phyloP scores from a whole-genome alignment of 306 rosid genomes.

The Arachis stenosperma region DNA sequence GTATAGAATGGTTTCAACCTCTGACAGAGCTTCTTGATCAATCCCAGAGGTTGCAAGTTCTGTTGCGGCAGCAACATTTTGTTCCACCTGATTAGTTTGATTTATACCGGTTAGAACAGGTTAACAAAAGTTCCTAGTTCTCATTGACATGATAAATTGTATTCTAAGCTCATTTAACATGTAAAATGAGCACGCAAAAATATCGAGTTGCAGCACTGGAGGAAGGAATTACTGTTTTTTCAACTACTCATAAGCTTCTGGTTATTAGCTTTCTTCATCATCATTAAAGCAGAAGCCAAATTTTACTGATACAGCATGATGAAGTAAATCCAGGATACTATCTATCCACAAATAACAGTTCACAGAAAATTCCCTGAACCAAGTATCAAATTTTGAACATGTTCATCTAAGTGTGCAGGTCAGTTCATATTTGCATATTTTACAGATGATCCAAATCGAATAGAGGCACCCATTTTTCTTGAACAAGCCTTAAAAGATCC shows the following conservation, averaged over 20 bases:
- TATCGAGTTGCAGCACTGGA: neutral
- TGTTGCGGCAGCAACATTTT: slow-evolving; percentile 81
- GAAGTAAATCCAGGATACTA: too few species aligned
- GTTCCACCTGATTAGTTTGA: slow-evolving; percentile 66
- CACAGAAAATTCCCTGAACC: neutral
- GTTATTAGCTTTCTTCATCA: neutral
- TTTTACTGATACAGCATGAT: too few species aligned
- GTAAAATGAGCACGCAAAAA: neutral
- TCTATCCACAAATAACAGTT: too few species aligned
- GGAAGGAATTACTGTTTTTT: slow-evolving; percentile 22
- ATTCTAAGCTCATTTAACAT: neutral
- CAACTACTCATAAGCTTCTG: neutral
- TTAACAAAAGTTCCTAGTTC: slow-evolving; percentile 19
- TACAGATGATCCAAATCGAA: slow-evolving; percentile 6
- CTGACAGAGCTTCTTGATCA: slow-evolving; percentile 64
- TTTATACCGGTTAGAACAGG: slow-evolving; percentile 27
- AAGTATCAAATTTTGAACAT: neutral
- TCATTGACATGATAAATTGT: neutral
- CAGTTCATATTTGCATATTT: slow-evolving; percentile 18
- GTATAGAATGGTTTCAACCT: slow-evolving; percentile 75
- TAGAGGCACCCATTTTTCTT: slow-evolving; percentile 26
- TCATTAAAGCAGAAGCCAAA: neutral
- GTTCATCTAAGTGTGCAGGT: neutral
- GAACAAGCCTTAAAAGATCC: slow-evolving; percentile 22
- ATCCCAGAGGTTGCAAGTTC: slow-evolving; percentile 70